Evolutionary conservation across 768 basidiomycete genomes (phyloP).

Genomic region (Lactifluus piperatus): DNA sequence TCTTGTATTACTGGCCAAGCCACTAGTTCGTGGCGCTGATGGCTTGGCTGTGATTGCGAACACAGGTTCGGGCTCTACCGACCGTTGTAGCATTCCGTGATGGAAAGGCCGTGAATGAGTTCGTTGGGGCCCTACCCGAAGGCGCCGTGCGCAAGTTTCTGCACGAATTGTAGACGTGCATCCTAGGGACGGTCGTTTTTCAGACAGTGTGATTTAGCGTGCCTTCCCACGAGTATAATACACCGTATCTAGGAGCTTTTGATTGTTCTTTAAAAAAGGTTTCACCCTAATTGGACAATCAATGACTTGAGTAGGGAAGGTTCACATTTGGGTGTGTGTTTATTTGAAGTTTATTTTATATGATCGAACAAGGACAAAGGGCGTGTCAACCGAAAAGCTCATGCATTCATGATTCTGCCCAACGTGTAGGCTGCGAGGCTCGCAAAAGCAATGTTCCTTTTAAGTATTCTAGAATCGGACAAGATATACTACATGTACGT

Average conservation of each 20-base stretch:
- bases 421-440: background rate
- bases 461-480: background rate
- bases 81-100: constrained; percentile 72
- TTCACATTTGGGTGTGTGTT: no score
- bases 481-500: no score
- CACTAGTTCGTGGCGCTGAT: background rate
- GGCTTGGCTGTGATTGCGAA: background rate
- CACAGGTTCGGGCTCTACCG: constrained; percentile 64
- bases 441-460: background rate
- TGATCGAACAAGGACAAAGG: background rate
- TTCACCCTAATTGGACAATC: background rate
- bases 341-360: no score
- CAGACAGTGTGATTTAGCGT: background rate
- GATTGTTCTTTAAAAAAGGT: background rate
- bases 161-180: constrained; percentile 14
- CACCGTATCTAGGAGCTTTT: background rate
- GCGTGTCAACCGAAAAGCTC: background rate
- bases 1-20: no score
- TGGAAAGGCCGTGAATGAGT: constrained; percentile 48
- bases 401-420: no score
- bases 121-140: constrained; percentile 38
- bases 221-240: background rate
- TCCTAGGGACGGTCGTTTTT: background rate
- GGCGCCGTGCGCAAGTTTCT: constrained; percentile 25
- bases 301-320: background rate